A percentile compares a stretch with the other conserved stretches of the same genome.
phyloP scores from a whole-genome alignment of 2,329 filamentous ascomycete species.

The Nigrospora oryzae region DNA sequence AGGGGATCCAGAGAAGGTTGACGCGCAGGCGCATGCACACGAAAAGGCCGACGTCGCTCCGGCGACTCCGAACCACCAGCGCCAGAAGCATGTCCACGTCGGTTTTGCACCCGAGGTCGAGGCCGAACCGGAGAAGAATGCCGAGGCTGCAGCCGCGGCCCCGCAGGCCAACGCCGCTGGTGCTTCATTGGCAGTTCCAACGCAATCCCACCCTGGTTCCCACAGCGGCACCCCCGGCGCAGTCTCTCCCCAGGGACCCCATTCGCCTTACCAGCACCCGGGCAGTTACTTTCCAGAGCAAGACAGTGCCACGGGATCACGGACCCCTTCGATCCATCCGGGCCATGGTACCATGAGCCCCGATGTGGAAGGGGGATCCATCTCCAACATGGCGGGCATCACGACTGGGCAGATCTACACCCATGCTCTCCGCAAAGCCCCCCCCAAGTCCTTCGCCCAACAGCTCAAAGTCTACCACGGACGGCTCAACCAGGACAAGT shows the following conservation, averaged over 20 bases:
- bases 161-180: too few species aligned
- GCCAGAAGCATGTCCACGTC: conserved; percentile 37
- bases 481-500: conserved; percentile 67
- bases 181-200: too few species aligned
- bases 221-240: neutral
- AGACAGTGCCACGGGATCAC: neutral
- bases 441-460: conserved; percentile 62
- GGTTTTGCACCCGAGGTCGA: conserved; percentile 40
- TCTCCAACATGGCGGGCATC: conserved; percentile 22
- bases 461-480: conserved; percentile 73
- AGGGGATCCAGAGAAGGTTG: neutral
- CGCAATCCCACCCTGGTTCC: too few species aligned
- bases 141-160: neutral
- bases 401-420: conserved; percentile 53
- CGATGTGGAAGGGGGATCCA: conserved; percentile 33
- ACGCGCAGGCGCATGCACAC: conserved; percentile 6
- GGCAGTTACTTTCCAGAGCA: neutral
- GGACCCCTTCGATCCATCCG: conserved; percentile 6
- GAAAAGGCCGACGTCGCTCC: conserved; percentile 2
- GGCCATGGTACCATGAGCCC: conserved; percentile 20
- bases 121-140: conserved; percentile 1
- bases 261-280: too few species aligned
- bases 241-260: too few species aligned
- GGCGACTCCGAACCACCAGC: conserved; percentile 11
- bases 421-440: conserved; percentile 55